Evolutionary conservation across 192 early-diverging fungal genomes (phyloP), one percentile per base, ranked within the genome.

Genomic region (Coemansia sp.): DNA sequence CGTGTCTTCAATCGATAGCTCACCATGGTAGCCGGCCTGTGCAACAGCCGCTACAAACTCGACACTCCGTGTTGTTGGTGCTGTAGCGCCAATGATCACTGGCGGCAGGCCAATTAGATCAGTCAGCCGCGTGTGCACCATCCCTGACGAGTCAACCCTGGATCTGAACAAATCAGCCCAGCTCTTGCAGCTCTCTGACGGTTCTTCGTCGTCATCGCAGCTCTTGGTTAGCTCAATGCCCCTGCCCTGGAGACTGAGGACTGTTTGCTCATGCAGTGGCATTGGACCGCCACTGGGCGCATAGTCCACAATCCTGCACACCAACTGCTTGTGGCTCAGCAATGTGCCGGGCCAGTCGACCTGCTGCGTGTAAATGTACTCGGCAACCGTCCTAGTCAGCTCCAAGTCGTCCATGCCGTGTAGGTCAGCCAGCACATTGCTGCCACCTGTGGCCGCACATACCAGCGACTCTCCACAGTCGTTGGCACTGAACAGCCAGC

Each of bases 1-100:
- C 53, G 92, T 87, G 50, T 92, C 88, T 54, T 88, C 89, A 36
- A 93, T 91, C 50, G 91, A 89, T 48, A 98, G 83, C 69, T 98
- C 95, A n/a, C 94, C 83, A 61, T 92, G 89, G 68, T 90, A 98
- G 6, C 95, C 95, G 27, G 95, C 91, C 25, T 88, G 91, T 73
- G 91, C 88, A 30, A 89, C 85, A 29, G 95, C 93, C 14, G 86
- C 84, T n/a, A 94, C 90, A 79, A 98, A 93, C 14, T 82, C 67
- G 29, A 84, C 83, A 57, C 79, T 84, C 48, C 89, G 87, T 1
- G 95, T 95, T 13, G 89, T 89, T 11, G 94, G 94, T 9, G 90
- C 91, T 86, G 94, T 94, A 45, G 91, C 92, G 33, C 89, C 91
- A 38, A 95, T 89, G 85, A 95, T 88, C 25, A 98, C 64, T 33